Evolutionary conservation across 2,329 filamentous ascomycete genomes (phyloP), one percentile per base, ranked within the genome.

Genomic region (Aurifilum marmelostoma): DNA sequence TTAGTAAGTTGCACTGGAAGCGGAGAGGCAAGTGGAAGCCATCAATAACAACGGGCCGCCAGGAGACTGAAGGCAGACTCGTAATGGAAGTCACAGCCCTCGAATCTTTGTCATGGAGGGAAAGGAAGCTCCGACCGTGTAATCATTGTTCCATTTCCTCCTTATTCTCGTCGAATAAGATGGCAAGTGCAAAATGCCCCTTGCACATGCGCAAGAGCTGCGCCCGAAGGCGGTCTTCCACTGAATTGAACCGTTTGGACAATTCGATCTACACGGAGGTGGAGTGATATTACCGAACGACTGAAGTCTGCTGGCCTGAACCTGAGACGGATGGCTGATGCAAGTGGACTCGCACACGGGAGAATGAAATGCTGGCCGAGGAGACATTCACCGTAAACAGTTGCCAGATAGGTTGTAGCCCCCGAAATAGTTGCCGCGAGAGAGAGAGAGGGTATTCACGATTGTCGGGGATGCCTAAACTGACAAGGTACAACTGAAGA

Each of bases 401-500:
- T 29, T 29, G 37, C 2, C 14, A 16, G 39, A 37, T 12, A 27
- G 29, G 61, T 54, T 12, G 29, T 54, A 29, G n/a, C 6, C 2
- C 27, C 16, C 1, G 37, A 27, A 7, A 63, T 21, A 52, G 18
- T 64, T 52, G 67, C 37, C 63, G 58, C 66, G 62, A 64, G 52
- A 66, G 63, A 65, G 67, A n/a, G n/a, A n/a, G n/a, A n/a, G n/a
- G 69, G 64, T 71, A 69, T 71, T 69, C 69, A 69, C 67, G 67
- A 67, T 67, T 69, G 63, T 58, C 62, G 64, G 64, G 61, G 60
- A 65, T 64, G 67, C 69, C 69, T 69, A 69, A 61, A 65, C 67
- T 69, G 69, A 71, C 67, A 66, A 67, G 56, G 67, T 69, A 69
- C 67, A 71, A 16, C 60, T 65, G 65, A 69, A 71, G 47, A 69